phyloP scores from a whole-genome alignment of 768 basidiomycete genomes.

The Mycena galericulata region DNA sequence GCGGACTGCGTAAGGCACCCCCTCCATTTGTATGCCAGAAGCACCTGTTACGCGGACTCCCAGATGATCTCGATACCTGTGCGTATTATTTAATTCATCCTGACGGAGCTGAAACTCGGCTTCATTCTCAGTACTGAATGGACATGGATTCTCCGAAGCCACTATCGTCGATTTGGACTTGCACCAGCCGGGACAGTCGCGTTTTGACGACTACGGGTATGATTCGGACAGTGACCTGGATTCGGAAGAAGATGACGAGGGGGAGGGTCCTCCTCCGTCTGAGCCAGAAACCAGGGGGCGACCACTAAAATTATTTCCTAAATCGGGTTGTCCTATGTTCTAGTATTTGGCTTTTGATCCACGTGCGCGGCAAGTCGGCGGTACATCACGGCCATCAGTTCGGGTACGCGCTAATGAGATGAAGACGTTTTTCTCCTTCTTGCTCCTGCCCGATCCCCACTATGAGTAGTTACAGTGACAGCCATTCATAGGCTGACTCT shows the following conservation, averaged over 20 bases:
- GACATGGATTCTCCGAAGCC: conserved; percentile 22
- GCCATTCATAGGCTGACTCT: too few species aligned
- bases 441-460: too few species aligned
- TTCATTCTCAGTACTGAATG: conserved; percentile 28
- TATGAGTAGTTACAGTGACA: too few species aligned
- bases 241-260: conserved; percentile 6
- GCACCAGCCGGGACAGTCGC: conserved; percentile 3
- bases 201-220: conserved; percentile 29
- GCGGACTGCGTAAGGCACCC: conserved; percentile 16
- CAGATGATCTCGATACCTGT: conserved; percentile 31
- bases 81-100: background rate
- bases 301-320: too few species aligned
- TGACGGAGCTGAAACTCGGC: too few species aligned
- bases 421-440: too few species aligned
- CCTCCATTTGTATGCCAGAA: conserved; percentile 32
- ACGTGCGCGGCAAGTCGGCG: too few species aligned
- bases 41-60: conserved; percentile 34
- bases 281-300: too few species aligned
- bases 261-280: background rate
- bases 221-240: conserved; percentile 39
- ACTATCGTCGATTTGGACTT: conserved; percentile 6
- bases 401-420: too few species aligned
- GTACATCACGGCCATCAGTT: too few species aligned
- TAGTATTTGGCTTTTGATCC: too few species aligned
- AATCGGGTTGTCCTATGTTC: too few species aligned